Percentiles rank a stretch among this genome's conserved stretches.
Evolutionary conservation across 495 filamentous ascomycete species (phyloP).

Genomic region (Hyaloscypha finlandica): DNA sequence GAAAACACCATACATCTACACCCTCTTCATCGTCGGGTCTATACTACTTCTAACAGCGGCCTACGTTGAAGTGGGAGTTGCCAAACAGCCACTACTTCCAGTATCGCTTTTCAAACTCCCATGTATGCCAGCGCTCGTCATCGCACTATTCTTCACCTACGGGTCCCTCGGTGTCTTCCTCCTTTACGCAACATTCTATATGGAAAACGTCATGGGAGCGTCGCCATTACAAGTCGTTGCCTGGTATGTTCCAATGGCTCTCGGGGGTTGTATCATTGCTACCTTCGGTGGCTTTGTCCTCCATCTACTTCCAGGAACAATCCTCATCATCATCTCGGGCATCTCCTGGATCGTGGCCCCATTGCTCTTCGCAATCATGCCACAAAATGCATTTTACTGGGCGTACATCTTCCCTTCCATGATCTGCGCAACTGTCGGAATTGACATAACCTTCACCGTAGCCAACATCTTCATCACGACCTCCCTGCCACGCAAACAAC

Average conservation of each 20-base stretch:
- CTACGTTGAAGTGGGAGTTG: conserved; percentile 79
- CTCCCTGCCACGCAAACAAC: conserved; percentile 64
- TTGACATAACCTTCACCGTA: conserved; percentile 83
- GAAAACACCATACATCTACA: conserved; percentile 70
- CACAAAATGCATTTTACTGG: conserved; percentile 63
- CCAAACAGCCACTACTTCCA: conserved; percentile 71
- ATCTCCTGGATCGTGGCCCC: conserved; percentile 64
- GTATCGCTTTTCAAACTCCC: conserved; percentile 72
- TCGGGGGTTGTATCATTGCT: conserved; percentile 73
- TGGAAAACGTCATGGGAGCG: conserved; percentile 64
- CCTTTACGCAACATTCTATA: conserved; percentile 78
- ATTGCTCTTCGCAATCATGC: conserved; percentile 73
- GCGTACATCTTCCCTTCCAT: conserved; percentile 76
- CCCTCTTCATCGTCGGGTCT: conserved; percentile 60
- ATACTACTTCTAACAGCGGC: conserved; percentile 56
- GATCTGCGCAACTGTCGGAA: conserved; percentile 77
- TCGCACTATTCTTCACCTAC: conserved; percentile 73
- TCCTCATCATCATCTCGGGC: conserved; percentile 69
- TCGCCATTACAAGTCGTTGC: conserved; percentile 71
- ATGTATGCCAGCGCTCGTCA: conserved; percentile 67
- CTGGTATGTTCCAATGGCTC: conserved; percentile 77
- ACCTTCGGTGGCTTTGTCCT: conserved; percentile 73
- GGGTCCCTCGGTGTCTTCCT: conserved; percentile 76
- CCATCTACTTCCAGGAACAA: conserved; percentile 71
- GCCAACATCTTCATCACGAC: conserved; percentile 86